These are phyloP conservation scores for Magnolia sinica DNA, from an alignment of 164 flowering plant genomes.

Conservation along the genomic window DNA sequence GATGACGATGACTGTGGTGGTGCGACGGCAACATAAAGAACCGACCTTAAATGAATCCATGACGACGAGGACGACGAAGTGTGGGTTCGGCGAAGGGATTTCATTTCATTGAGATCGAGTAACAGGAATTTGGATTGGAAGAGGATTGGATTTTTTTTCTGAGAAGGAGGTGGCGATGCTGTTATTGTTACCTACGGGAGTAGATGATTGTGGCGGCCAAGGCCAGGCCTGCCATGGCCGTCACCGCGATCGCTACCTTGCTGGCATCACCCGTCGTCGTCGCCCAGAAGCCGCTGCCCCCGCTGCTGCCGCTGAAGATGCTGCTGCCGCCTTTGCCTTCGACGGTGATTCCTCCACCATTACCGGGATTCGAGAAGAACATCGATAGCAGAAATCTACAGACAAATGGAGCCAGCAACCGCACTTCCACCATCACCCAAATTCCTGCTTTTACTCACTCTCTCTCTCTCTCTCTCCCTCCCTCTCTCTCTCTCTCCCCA, in stretches of 20 bases:
- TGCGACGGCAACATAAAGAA: constrained; percentile 65
- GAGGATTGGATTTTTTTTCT: neutral
- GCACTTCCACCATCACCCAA: constrained; percentile 9
- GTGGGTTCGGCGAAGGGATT: constrained; percentile 62
- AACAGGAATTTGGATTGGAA: neutral
- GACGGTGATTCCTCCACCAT: constrained; percentile 18
- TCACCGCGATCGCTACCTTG: constrained; percentile 44
- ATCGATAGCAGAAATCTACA: neutral
- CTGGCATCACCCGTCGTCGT: constrained; percentile 13
- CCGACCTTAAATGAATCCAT: constrained; percentile 86
- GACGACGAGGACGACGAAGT: constrained; percentile 41
- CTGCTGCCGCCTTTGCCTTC: constrained; percentile 8
- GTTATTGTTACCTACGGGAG: constrained; percentile 49
- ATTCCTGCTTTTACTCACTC: neutral
- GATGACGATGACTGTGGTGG: constrained; percentile 33
- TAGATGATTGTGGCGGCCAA: constrained; percentile 56
- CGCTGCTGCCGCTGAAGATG: constrained; percentile 17
- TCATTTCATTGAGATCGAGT: constrained; percentile 45
- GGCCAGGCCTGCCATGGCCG: constrained; percentile 72
- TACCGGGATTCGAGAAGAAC: constrained; percentile 6
- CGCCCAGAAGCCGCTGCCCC: constrained; percentile 25
- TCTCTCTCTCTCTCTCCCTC: neutral
- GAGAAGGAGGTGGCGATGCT: neutral
- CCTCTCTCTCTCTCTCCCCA: neutral
- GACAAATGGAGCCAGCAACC: constrained; percentile 3